Base-by-base conservation (phyloP, 495 filamentous ascomycete species). In the Podospora pseudoanserina region DNA sequence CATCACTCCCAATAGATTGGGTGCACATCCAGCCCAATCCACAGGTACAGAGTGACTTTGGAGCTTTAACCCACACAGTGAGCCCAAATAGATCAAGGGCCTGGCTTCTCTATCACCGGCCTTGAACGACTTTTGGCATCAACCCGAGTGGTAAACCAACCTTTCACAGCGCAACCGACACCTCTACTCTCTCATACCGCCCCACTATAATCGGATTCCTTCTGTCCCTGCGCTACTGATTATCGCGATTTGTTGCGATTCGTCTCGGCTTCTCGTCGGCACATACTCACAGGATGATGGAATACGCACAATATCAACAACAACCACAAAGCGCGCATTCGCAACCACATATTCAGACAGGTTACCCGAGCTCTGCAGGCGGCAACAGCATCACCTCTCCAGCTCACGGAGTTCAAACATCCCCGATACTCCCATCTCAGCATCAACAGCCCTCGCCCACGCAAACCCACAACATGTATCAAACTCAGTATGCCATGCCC, bases 231-330 rank as follows among this genome's bases (percentile, higher is more conserved):
- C 44, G 57, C 68, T 68, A 57, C 39, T 30, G 32, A 60, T 16
- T 57, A 71, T 55, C 67, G 69, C 69, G 63, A 63, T 65, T 69
- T 54, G 65, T 64, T 71, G 65, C 71, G 58, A 71, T 60, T 67
- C 55, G 39, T 60, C 62, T 72, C 71, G 71, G 58, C 63, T 64
- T 61, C 30, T 69, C 60, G 71, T 72, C 74, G 64, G 63, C 5
- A 69, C 62, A 26, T 68, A 39, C 65, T 67, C 64, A 68, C 61
- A 86, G 77, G 76, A 87, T 88, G 83, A 89, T 88, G 85, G 87
- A 90, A 78, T 90, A 90, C 86, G 85, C 86, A 73, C 84, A 85
- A 85, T 89, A 89, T 74, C 86, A 86, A 79, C 85, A 86, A 76
- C 85, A 86, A 77, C 81, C 81, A 75, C 84, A 83, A 74, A 79